A percentile compares a stretch with the other conserved stretches of the same genome.
Evolutionary conservation across 2,329 filamentous ascomycete genomes (phyloP).

Genomic region (Penicillium sp.): DNA sequence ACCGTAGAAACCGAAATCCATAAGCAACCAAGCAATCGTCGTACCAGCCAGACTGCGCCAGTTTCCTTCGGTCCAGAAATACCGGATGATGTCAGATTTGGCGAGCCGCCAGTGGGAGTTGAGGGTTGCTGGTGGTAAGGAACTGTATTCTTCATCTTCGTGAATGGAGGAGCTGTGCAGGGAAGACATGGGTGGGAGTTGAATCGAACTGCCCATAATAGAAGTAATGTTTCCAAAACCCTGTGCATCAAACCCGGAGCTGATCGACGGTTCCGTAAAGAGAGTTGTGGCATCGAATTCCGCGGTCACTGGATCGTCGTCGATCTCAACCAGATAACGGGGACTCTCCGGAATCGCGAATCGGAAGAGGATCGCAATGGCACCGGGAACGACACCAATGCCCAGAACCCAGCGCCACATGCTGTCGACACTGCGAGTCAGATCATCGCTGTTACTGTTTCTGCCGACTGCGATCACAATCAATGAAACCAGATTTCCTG

Average conservation of each 20-base stretch:
- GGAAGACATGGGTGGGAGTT: slow-evolving; percentile 28
- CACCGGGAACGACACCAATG: slow-evolving; percentile 63
- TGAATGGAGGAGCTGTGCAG: slow-evolving; percentile 27
- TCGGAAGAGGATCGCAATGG: slow-evolving; percentile 65
- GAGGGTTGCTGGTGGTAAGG: slow-evolving; percentile 37
- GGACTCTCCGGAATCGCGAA: slow-evolving; percentile 68
- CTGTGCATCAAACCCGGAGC: slow-evolving; percentile 23
- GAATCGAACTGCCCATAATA: slow-evolving; percentile 14
- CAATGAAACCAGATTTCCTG: slow-evolving; percentile 63
- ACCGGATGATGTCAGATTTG: slow-evolving; percentile 39
- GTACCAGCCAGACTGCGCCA: slow-evolving; percentile 48
- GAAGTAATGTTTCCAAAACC: slow-evolving; percentile 22
- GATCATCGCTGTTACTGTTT: slow-evolving; percentile 28
- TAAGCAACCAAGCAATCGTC: slow-evolving; percentile 54
- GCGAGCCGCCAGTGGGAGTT: slow-evolving; percentile 45
- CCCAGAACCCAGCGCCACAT: slow-evolving; percentile 70
- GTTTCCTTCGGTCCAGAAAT: slow-evolving; percentile 46
- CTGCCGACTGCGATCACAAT: slow-evolving; percentile 38
- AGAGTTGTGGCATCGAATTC: slow-evolving; percentile 61
- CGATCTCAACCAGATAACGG: slow-evolving; percentile 65
- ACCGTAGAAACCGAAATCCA: slow-evolving; percentile 61
- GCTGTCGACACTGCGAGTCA: slow-evolving; percentile 52
- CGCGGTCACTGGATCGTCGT: slow-evolving; percentile 60
- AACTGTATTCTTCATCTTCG: slow-evolving; percentile 21
- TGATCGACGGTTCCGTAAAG: slow-evolving; percentile 46